These are phyloP conservation scores for Basipetospora chlamydospora DNA, from an alignment of 2,329 filamentous ascomycete species.

Conservation along the genomic window DNA sequence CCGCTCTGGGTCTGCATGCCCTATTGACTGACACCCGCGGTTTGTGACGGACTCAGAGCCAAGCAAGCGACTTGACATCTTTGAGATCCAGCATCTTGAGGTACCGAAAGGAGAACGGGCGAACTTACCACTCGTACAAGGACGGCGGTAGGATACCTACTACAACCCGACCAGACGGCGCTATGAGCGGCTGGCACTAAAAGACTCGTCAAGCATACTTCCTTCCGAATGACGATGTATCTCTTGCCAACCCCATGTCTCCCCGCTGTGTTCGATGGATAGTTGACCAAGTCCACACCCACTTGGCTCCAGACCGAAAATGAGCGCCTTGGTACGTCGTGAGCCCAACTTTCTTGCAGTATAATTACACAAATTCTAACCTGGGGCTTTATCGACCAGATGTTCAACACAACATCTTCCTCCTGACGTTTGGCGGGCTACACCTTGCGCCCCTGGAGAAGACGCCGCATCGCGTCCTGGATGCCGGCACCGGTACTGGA, in stretches of 20 bases:
- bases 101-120: conserved; percentile 15
- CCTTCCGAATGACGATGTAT: conserved; percentile 5
- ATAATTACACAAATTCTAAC: background rate
- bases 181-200: no score
- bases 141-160: conserved; percentile 10
- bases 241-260: background rate
- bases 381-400: conserved; percentile 6
- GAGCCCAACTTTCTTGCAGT: no score
- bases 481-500: conserved; percentile 18
- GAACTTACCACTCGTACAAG: conserved; percentile 15
- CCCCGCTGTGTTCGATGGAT: background rate
- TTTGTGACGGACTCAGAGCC: background rate
- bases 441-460: conserved; percentile 10
- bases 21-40: background rate
- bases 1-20: background rate
- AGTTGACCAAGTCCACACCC: no score
- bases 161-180: background rate
- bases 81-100: conserved; percentile 11
- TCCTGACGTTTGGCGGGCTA: conserved; percentile 13
- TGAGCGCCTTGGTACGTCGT: conserved; percentile 10
- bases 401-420: conserved; percentile 15
- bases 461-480: conserved; percentile 12
- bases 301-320: conserved; percentile 8
- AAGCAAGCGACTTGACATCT: conserved; percentile 9
- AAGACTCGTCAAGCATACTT: conserved; percentile 4